phyloP scores from a whole-genome alignment of 768 basidiomycete species.

The Chlorophyllum brunneum region DNA sequence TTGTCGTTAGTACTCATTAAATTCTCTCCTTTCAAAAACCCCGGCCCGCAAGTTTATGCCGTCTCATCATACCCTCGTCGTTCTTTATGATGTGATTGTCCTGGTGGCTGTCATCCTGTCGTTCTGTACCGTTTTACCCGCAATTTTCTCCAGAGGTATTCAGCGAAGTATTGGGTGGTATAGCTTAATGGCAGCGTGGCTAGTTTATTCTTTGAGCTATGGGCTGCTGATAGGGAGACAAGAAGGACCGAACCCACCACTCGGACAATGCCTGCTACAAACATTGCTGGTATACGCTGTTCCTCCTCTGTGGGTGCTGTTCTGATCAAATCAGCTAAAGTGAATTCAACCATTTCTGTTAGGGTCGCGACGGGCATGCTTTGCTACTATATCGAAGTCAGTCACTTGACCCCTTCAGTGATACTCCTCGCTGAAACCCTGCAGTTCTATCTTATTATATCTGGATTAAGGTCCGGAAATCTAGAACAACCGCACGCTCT shows the following conservation, averaged over 20 bases:
- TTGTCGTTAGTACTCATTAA: too few species aligned
- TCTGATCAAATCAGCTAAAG: neutral
- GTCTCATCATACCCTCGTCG: constrained; percentile 7
- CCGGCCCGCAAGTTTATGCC: neutral
- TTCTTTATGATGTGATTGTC: constrained; percentile 4
- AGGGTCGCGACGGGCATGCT: neutral
- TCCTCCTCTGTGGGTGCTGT: too few species aligned
- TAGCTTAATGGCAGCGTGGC: too few species aligned
- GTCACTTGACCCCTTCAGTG: neutral
- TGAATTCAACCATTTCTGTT: neutral
- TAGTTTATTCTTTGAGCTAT: too few species aligned
- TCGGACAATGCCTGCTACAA: too few species aligned
- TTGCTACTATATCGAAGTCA: constrained; percentile 8
- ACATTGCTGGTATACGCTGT: too few species aligned
- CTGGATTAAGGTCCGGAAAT: neutral
- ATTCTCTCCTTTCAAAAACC: neutral
- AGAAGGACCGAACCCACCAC: too few species aligned
- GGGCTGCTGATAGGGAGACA: too few species aligned
- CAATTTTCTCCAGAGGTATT: too few species aligned
- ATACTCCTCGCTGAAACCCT: neutral
- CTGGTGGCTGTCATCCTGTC: neutral
- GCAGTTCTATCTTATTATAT: constrained; percentile 5
- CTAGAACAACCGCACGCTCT: neutral
- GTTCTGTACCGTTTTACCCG: too few species aligned
- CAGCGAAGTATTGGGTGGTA: too few species aligned